Evolutionary conservation across 2,329 filamentous ascomycete genomes (phyloP).

Genomic region (Fusarium keratoplasticum): DNA sequence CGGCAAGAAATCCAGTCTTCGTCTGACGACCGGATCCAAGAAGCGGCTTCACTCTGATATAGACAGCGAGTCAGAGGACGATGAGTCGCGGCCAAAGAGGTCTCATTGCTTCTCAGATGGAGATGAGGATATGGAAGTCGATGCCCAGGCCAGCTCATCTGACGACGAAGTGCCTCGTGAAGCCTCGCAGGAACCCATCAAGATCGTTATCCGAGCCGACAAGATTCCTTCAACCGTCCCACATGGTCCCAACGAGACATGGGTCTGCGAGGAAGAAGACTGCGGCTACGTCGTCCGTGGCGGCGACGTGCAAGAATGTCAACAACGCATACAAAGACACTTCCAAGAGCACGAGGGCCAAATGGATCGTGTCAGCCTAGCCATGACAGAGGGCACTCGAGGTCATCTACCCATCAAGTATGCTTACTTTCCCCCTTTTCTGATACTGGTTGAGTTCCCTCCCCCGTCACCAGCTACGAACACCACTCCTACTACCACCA

Average conservation of each 20-base stretch:
- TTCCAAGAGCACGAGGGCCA: constrained; percentile 69
- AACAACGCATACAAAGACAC: constrained; percentile 69
- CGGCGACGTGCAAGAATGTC: constrained; percentile 66
- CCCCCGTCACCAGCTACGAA: not conserved
- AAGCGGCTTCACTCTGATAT: constrained; percentile 57
- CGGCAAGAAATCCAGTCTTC: constrained; percentile 59
- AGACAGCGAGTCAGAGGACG: constrained; percentile 54
- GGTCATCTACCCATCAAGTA: constrained; percentile 70
- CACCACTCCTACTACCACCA: constrained; percentile 1
- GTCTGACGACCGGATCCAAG: constrained; percentile 54
- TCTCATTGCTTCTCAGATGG: constrained; percentile 48
- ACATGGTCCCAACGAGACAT: constrained; percentile 70
- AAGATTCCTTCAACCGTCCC: constrained; percentile 61
- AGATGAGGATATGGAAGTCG: constrained; percentile 50
- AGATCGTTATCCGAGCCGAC: constrained; percentile 62
- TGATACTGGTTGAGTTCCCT: constrained; percentile 47
- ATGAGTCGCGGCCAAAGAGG: constrained; percentile 50
- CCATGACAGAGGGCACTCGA: constrained; percentile 65
- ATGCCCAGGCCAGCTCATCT: constrained; percentile 30
- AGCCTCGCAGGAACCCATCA: constrained; percentile 46
- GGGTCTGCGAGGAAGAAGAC: constrained; percentile 73
- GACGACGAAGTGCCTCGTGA: constrained; percentile 35
- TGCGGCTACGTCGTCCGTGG: constrained; percentile 74
- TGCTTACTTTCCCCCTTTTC: constrained; percentile 52
- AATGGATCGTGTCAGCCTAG: constrained; percentile 62